Evolutionary conservation across 345 rosid genomes (phyloP).

Genomic region (Boechera divaricarpa): DNA sequence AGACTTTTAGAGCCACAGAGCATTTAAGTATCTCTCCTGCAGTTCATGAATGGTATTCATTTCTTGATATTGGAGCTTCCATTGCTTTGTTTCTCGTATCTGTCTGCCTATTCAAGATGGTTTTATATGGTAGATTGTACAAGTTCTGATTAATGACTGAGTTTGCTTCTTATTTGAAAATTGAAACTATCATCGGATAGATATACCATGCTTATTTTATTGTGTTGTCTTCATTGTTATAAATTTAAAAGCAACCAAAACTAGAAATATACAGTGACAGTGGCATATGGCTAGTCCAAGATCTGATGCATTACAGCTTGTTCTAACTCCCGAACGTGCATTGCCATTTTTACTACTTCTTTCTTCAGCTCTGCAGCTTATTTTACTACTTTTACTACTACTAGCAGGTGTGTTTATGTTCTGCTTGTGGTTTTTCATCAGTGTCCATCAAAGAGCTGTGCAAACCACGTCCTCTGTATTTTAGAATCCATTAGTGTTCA

Average conservation of each 20-base stretch:
- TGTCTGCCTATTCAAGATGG: constrained; percentile 6
- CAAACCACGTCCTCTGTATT: not conserved
- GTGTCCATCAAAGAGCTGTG: constrained; percentile 23
- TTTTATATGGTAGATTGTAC: constrained; percentile 10
- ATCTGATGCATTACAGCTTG: constrained; percentile 11
- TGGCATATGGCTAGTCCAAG: not conserved
- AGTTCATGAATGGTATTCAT: not conserved
- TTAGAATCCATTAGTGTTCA: constrained; percentile 10
- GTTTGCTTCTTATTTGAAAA: not conserved
- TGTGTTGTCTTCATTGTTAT: not conserved
- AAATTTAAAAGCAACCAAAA: not conserved
- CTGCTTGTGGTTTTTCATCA: constrained; percentile 16
- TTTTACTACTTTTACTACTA: not conserved
- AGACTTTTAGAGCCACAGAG: not conserved
- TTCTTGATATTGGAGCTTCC: constrained; percentile 6
- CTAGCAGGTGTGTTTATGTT: constrained; percentile 19
- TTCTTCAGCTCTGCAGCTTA: not conserved
- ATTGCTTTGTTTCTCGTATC: constrained; percentile 6
- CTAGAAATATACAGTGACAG: not conserved
- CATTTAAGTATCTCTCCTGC: not conserved
- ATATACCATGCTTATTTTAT: not conserved
- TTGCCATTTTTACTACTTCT: not conserved
- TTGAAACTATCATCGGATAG: not conserved
- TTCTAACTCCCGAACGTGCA: not conserved
- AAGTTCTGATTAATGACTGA: not conserved